Evolutionary conservation across 352 stramenopile species (phyloP), one percentile per base, ranked within the genome.

Genomic region (Nothophytophthora sp.): DNA sequence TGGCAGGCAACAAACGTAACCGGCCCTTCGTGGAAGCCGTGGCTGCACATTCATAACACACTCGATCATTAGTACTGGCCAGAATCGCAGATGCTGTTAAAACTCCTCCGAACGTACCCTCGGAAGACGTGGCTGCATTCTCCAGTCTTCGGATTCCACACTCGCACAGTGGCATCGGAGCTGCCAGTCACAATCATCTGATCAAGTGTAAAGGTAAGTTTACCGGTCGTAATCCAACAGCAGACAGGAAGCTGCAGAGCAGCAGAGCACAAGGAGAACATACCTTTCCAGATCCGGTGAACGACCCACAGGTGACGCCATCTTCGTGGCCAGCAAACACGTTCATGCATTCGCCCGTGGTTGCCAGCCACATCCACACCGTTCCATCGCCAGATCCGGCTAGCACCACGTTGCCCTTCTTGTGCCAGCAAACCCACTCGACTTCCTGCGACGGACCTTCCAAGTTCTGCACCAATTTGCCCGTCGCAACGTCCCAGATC

Each of bases 281-380:
- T 36, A 89, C 88, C 77, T 98, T 98, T 57, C 96, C 96, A 47
- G 97, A 96, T 33, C 85, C 80, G 4, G 92, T 98, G 67, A 99
- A 99, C 9, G 74, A 78, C 8, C 95, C 96, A 47, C 91, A 97
- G 4, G 90, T 98, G 15, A 99, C 92, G 18, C 83, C 81, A 19
- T 95, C 90, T 64, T 99, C 95, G 60, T 99, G 96, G 37, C 96
- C 96, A 12, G 96, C 95, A 80, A 99, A 99, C 20, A 99, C 96
- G 63, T 98, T 78, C 74, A 99, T 96, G 84, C 96, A 99, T 51
- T 97, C 85, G 40, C 95, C 94, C n/a, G 92, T 96, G 11, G 88
- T 92, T 18, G 95, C 84, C 22, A 98, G 73, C 89, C 89, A 97
- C 83, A 97, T 94, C 89, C 89, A 97, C n/a, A 92, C 67, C 0